Base-by-base conservation (phyloP, 306 rosid genomes). In the Albizia julibrissin region DNA sequence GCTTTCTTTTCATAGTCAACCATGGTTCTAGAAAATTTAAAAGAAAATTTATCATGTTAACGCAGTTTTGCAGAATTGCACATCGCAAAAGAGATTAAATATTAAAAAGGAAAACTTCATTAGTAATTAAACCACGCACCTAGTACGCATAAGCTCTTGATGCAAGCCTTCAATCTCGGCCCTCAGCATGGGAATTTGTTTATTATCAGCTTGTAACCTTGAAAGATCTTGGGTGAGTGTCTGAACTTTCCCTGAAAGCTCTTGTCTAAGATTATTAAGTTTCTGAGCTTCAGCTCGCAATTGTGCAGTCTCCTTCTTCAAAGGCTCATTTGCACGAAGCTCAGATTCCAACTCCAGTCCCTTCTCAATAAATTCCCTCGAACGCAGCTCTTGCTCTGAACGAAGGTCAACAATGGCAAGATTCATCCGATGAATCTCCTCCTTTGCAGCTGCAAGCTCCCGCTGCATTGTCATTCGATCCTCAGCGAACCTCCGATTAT, bases 1-100 rank as follows among this genome's bases (percentile, higher is more conserved):
- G 97, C 92, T 86, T 94, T 90, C 91, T 92, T 94, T 80, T 94
- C 98, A 81, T 87, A 91, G 80, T 92, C 97, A 74, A 86, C 83
- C 76, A 89, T 84, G 68, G 89, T 71, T 82, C 98, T 94, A 79
- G 54, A 69, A 65, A 81, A 81, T 71, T 21, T n/a, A 72, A 47
- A 76, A 78, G 83, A 85, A 52, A n/a, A 50, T 61, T 15, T 11
- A 24, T 72, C 47, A 74, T 65, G 52, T 72, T 61, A 54, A 56
- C 69, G 64, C 40, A 77, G 29, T 22, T 54, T 47, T 24, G 56
- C 70, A 59, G 56, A 80, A 62, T 26, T 66, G 52, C n/a, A 40
- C 3, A 29, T 33, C 50, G 56, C 49, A 37, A 52, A 43, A 54
- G 77, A 61, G 46, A 50, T 37, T 69, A 4, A 79, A 74, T 66